A percentile compares a stretch with the other conserved stretches of the same genome.
Evolutionary conservation across 805 yeast species (phyloP).

Genomic region (Ogataea thermomethanolica): DNA sequence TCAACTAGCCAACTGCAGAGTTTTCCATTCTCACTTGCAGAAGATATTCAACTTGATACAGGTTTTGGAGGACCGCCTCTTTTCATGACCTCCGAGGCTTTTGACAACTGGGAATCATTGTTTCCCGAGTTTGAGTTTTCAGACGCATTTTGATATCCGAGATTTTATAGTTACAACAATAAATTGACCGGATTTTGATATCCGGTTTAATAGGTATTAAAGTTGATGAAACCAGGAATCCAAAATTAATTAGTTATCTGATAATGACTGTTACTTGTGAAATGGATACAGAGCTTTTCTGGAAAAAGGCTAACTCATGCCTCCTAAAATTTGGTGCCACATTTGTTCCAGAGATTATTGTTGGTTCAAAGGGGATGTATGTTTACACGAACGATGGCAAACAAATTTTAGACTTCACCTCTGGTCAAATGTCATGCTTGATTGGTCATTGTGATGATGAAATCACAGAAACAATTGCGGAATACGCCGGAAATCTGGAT

Average conservation of each 20-base stretch:
- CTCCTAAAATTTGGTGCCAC: constrained; percentile 21
- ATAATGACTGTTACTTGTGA: constrained; percentile 2
- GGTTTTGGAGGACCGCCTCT: constrained; percentile 53
- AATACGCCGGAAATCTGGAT: constrained; percentile 23
- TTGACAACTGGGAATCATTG: constrained; percentile 47
- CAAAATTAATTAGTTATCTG: not conserved
- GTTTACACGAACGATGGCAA: constrained; percentile 23
- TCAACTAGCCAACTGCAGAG: not conserved
- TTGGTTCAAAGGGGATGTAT: constrained; percentile 23
- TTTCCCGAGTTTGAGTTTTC: constrained; percentile 39
- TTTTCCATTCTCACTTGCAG: not conserved
- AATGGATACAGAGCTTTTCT: constrained; percentile 5
- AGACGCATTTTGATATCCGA: constrained; percentile 1
- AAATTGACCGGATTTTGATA: not conserved
- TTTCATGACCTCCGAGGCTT: constrained; percentile 47
- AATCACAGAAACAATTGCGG: constrained; percentile 23
- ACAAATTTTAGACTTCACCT: constrained; percentile 28
- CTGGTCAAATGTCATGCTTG: constrained; percentile 27
- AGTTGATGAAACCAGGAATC: not conserved
- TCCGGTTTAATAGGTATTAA: not conserved
- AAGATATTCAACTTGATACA: constrained; percentile 19
- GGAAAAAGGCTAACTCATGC: constrained; percentile 16
- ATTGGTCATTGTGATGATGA: constrained; percentile 31
- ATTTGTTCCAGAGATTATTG: constrained; percentile 20
- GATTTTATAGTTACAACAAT: not conserved